phyloP scores from a whole-genome alignment of 495 filamentous ascomycete genomes.

The Podospora pseudopauciseta region DNA sequence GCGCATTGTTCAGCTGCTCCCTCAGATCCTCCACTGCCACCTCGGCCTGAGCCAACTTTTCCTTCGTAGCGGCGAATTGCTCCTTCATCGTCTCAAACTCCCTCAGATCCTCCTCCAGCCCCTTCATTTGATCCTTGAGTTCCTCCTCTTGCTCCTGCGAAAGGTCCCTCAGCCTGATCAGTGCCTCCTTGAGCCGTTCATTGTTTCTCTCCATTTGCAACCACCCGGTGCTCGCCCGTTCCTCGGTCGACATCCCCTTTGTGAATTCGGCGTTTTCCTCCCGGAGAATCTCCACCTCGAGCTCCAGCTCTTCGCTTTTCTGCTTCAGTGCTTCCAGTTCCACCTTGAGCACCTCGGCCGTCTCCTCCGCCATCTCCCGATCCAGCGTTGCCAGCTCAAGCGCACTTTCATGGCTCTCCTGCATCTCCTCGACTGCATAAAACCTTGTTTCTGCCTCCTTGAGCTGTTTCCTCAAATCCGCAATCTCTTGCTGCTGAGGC shows the following conservation, averaged over 20 bases:
- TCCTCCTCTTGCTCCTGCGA: conserved; percentile 83
- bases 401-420: conserved; percentile 77
- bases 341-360: conserved; percentile 70
- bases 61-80: conserved; percentile 64
- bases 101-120: conserved; percentile 72
- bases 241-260: conserved; percentile 82
- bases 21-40: conserved; percentile 79
- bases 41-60: conserved; percentile 67
- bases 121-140: conserved; percentile 68
- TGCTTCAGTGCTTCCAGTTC: conserved; percentile 75
- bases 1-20: conserved; percentile 84
- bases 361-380: conserved; percentile 95
- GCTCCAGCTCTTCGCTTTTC: conserved; percentile 75
- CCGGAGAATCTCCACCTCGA: conserved; percentile 81
- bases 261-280: conserved; percentile 83
- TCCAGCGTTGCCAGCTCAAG: conserved; percentile 88
- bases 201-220: conserved; percentile 87
- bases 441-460: conserved; percentile 69
- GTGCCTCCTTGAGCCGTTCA: conserved; percentile 79
- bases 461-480: conserved; percentile 67
- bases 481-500: conserved; percentile 76
- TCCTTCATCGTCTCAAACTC: conserved; percentile 68
- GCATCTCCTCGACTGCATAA: conserved; percentile 65
- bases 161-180: conserved; percentile 79
- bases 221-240: conserved; percentile 81